Conservation (phyloP, 805 yeast species). For the Metschnikowia cubensis region DNA sequence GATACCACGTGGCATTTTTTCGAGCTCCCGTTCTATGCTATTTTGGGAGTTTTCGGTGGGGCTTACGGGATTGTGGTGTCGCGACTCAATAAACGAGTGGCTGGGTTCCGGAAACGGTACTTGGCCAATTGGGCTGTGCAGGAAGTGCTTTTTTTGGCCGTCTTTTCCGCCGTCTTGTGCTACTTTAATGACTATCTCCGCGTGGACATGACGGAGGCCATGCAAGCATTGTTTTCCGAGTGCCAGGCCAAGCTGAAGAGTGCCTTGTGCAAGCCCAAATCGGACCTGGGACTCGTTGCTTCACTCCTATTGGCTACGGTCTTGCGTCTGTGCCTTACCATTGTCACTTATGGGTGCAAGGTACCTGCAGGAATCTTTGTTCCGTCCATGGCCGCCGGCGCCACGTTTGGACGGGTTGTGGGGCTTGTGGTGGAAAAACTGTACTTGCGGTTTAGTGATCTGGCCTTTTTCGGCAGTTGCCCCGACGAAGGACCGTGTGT, state of each 20-base stretch:
- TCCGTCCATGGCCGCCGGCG: slow-evolving; percentile 96
- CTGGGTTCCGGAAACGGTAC: slow-evolving; percentile 70
- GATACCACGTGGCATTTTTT: slow-evolving; percentile 81
- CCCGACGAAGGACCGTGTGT: slow-evolving; percentile 49
- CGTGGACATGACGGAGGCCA: slow-evolving; percentile 91
- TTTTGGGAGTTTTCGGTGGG: slow-evolving; percentile 90
- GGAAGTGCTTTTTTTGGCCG: slow-evolving; percentile 67
- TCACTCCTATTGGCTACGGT: slow-evolving; percentile 68
- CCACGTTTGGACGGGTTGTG: slow-evolving; percentile 84
- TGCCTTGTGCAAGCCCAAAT: slow-evolving; percentile 32
- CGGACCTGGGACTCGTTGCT: slow-evolving; percentile 37
- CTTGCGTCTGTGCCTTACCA: slow-evolving; percentile 65
- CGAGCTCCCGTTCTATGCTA: slow-evolving; percentile 75
- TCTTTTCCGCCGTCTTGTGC: slow-evolving; percentile 69
- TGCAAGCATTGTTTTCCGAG: slow-evolving; percentile 85
- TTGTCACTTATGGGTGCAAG: slow-evolving; percentile 85
- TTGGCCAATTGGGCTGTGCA: slow-evolving; percentile 54
- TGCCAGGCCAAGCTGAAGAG: slow-evolving; percentile 52
- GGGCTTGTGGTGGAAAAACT: slow-evolving; percentile 65
- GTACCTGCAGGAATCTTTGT: slow-evolving; percentile 98
- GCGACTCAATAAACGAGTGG: slow-evolving; percentile 70
- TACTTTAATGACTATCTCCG: slow-evolving; percentile 79
- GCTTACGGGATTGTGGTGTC: slow-evolving; percentile 77
- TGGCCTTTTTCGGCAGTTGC: slow-evolving; percentile 32
- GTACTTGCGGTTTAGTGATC: slow-evolving; percentile 30